phyloP scores from a whole-genome alignment of 495 filamentous ascomycete species.

The Penicillium coprophilum region DNA sequence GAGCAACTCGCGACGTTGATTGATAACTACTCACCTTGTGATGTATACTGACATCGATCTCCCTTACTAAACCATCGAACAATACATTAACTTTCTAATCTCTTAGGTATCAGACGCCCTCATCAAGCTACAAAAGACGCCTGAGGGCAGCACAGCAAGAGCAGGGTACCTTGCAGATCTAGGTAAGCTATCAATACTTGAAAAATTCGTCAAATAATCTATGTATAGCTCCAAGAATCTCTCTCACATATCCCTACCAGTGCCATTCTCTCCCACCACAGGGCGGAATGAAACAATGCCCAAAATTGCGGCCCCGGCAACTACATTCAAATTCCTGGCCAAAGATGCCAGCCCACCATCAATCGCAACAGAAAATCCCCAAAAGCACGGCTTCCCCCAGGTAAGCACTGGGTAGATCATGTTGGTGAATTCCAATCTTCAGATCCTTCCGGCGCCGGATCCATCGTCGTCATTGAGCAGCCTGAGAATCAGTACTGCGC shows the following conservation, averaged over 20 bases:
- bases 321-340: constrained; percentile 62
- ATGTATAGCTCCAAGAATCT: background rate
- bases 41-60: constrained; percentile 34
- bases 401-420: constrained; percentile 61
- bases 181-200: constrained; percentile 33
- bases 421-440: constrained; percentile 26
- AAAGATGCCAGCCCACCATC: constrained; percentile 37
- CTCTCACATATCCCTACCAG: constrained; percentile 16
- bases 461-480: constrained; percentile 60
- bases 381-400: constrained; percentile 39
- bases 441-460: constrained; percentile 39
- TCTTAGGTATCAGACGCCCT: constrained; percentile 61
- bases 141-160: constrained; percentile 32
- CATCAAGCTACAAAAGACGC: constrained; percentile 55
- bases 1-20: constrained; percentile 36
- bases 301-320: constrained; percentile 58
- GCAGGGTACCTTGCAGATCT: constrained; percentile 65
- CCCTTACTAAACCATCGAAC: background rate
- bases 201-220: background rate
- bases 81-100: background rate
- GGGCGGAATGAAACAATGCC: constrained; percentile 29
- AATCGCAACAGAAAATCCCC: constrained; percentile 25
- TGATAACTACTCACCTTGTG: constrained; percentile 48
- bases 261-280: constrained; percentile 35
- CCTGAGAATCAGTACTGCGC: constrained; percentile 60